Percentiles rank a stretch among this genome's conserved stretches.
Evolutionary conservation across 495 filamentous ascomycete genomes (phyloP).

Genomic region (Glutinoglossum americanum): DNA sequence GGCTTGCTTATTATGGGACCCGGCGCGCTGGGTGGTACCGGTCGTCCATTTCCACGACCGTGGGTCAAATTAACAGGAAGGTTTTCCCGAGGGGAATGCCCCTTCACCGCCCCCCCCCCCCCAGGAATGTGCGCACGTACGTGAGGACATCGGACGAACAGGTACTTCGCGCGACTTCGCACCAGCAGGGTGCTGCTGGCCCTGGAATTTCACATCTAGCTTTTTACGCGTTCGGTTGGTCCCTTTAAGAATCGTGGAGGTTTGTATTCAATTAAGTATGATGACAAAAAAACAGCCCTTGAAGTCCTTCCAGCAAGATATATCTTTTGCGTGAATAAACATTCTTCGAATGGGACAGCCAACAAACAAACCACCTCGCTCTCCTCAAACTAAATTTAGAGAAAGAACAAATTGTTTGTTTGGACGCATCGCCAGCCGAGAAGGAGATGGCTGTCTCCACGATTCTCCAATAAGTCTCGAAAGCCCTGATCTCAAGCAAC

Average conservation of each 20-base stretch:
- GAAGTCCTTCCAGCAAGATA: not conserved
- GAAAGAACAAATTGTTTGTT: not conserved
- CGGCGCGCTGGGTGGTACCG: no score
- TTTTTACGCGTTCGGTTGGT: no score
- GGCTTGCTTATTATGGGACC: no score
- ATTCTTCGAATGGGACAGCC: not conserved
- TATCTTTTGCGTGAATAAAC: not conserved
- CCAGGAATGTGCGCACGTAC: no score
- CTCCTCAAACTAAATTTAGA: not conserved
- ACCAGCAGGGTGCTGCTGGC: no score
- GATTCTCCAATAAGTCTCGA: not conserved
- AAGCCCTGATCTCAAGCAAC: not conserved
- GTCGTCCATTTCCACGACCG: no score
- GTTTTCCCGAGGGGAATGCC: no score
- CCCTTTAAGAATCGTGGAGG: not conserved
- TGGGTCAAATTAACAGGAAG: no score
- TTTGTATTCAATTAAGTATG: not conserved
- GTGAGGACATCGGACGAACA: no score
- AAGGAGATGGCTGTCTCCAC: not conserved
- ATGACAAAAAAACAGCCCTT: not conserved
- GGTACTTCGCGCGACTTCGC: no score
- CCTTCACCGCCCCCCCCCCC: no score
- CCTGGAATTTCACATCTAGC: no score
- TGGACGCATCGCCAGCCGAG: not conserved
- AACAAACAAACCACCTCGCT: not conserved